Conservation (phyloP, 176 grass and related monocot genomes). For the Oryza officinalis region DNA sequence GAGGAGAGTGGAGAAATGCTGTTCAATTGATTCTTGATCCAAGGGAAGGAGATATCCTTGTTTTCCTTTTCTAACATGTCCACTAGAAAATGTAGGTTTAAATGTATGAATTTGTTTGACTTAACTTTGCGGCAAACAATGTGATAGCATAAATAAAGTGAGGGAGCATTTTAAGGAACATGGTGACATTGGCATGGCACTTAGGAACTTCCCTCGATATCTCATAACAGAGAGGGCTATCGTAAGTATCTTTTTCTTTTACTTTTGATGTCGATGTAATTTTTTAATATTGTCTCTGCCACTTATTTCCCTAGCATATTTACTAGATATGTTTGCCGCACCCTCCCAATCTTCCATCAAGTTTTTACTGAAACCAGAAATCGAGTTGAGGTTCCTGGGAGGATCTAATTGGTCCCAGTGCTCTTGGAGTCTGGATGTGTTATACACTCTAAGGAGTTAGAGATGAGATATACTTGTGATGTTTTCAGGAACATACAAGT, state of each 20-base stretch:
- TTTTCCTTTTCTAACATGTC: slow-evolving; percentile 20
- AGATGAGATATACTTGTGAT: not conserved
- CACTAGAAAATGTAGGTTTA: slow-evolving; percentile 29
- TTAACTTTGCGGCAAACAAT: slow-evolving; percentile 57
- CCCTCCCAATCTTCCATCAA: not conserved
- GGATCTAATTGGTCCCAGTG: slow-evolving; percentile 11
- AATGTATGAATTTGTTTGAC: slow-evolving; percentile 31
- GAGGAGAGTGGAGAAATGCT: slow-evolving; percentile 90
- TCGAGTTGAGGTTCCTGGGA: not conserved
- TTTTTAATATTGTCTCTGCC: not conserved
- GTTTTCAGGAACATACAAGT: not conserved
- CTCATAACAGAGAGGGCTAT: slow-evolving; percentile 81
- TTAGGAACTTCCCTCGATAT: slow-evolving; percentile 69
- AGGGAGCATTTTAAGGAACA: slow-evolving; percentile 71
- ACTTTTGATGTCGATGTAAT: not conserved
- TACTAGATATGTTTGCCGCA: slow-evolving; percentile 13
- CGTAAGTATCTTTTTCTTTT: slow-evolving; percentile 55
- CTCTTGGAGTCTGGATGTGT: not conserved
- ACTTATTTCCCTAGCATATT: slow-evolving; percentile 2
- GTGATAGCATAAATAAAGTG: slow-evolving; percentile 56
- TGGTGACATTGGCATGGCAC: slow-evolving; percentile 60
- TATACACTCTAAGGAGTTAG: not conserved
- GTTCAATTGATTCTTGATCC: slow-evolving; percentile 85
- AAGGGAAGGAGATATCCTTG: slow-evolving; percentile 85
- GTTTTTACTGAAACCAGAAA: not conserved